These are phyloP conservation scores for Hyaloscypha variabilis DNA, from an alignment of 495 filamentous ascomycete genomes.

Conservation along the genomic window DNA sequence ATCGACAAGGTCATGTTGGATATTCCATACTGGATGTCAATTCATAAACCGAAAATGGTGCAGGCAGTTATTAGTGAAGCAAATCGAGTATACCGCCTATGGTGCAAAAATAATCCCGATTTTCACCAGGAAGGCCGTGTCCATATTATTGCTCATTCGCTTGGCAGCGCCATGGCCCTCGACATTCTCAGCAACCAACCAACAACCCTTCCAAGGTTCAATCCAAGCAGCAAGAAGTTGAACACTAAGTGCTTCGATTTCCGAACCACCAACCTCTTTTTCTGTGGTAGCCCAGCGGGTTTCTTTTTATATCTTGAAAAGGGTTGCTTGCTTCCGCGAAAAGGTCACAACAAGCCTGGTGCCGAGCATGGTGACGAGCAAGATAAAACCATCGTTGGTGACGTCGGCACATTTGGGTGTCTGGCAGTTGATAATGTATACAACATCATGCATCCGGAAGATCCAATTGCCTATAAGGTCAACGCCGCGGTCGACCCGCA, in stretches of 20 bases:
- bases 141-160: slow-evolving; percentile 89
- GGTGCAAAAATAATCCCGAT: slow-evolving; percentile 88
- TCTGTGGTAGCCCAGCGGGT: slow-evolving; percentile 87
- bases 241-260: slow-evolving; percentile 82
- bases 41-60: slow-evolving; percentile 94
- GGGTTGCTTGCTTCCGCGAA: slow-evolving; percentile 77
- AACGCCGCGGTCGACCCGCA: slow-evolving; percentile 85
- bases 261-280: slow-evolving; percentile 84
- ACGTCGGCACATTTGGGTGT: slow-evolving; percentile 82
- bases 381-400: slow-evolving; percentile 68
- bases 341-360: slow-evolving; percentile 73
- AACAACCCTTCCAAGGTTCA: slow-evolving; percentile 56
- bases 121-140: slow-evolving; percentile 82
- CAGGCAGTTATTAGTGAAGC: slow-evolving; percentile 87
- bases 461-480: slow-evolving; percentile 84
- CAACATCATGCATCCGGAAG: slow-evolving; percentile 75
- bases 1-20: slow-evolving; percentile 98
- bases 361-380: slow-evolving; percentile 61
- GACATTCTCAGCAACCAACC: slow-evolving; percentile 92
- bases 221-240: slow-evolving; percentile 49
- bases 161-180: slow-evolving; percentile 91
- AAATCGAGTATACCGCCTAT: slow-evolving; percentile 89
- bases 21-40: slow-evolving; percentile 94
- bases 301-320: slow-evolving; percentile 93
- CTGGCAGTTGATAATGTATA: slow-evolving; percentile 94